These are phyloP conservation scores for Athelia psychrophila DNA, from an alignment of 1,284 basidiomycete species.

Conservation along the genomic window DNA sequence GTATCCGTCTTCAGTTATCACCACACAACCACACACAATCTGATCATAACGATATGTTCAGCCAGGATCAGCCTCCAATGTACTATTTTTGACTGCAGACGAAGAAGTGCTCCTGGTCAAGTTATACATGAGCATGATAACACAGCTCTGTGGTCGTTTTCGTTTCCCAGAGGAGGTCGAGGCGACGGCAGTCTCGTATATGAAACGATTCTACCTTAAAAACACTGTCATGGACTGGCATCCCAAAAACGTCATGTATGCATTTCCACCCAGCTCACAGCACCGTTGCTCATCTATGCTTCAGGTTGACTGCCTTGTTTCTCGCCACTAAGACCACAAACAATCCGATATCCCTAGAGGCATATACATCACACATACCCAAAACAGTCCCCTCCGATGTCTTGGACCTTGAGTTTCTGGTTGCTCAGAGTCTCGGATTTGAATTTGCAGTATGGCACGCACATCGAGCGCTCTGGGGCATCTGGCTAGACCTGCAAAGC, in stretches of 20 bases:
- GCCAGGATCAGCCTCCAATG: constrained; percentile 65
- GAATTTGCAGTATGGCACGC: constrained; percentile 93
- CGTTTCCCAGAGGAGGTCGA: constrained; percentile 91
- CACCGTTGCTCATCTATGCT: constrained; percentile 3
- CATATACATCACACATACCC: constrained; percentile 79
- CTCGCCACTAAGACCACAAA: constrained; percentile 98
- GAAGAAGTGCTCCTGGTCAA: constrained; percentile 8
- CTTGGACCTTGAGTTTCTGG: constrained; percentile 91
- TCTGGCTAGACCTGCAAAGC: constrained; percentile 85
- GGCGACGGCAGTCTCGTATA: constrained; percentile 86
- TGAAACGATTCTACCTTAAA: constrained; percentile 96
- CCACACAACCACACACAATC: constrained; percentile 10
- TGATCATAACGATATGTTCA: constrained; percentile 24
- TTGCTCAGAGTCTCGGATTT: constrained; percentile 90
- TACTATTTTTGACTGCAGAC: constrained; percentile 52
- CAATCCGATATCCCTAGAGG: constrained; percentile 82
- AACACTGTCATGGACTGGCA: constrained; percentile 99
- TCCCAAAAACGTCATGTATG: constrained; percentile 96
- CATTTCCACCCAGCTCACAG: constrained; percentile 8
- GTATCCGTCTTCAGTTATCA: constrained; percentile 41
- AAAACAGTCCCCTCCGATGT: constrained; percentile 81
- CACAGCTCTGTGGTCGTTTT: constrained; percentile 82
- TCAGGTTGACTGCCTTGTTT: constrained; percentile 94
- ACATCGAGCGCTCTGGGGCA: constrained; percentile 86
- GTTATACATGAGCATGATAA: constrained; percentile 87